These are phyloP conservation scores for Paulownia fortunei DNA, from an alignment of 257 asterid genomes.

Conservation along the genomic window DNA sequence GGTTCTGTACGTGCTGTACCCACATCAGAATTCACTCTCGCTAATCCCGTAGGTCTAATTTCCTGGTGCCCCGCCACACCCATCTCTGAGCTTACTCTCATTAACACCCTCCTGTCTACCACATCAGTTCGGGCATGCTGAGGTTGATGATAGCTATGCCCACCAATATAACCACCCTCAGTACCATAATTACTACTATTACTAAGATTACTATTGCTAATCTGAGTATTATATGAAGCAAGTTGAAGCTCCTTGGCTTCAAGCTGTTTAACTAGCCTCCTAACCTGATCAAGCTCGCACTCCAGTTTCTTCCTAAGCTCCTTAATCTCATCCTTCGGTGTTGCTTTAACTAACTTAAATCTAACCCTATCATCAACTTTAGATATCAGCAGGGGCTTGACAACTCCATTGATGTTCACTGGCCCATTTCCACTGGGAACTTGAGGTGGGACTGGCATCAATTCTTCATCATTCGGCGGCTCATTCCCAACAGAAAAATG, in stretches of 20 bases:
- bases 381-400: conserved; percentile 50
- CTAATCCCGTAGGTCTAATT: conserved; percentile 41
- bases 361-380: conserved; percentile 66
- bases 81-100: conserved; percentile 59
- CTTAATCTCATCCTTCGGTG: conserved; percentile 55
- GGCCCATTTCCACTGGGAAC: conserved; percentile 29
- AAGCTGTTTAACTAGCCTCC: conserved; percentile 50
- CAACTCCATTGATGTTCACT: conserved; percentile 30
- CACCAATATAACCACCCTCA: conserved; percentile 49
- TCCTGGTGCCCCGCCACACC: conserved; percentile 41
- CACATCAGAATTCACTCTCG: conserved; percentile 57
- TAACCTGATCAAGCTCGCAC: conserved; percentile 66
- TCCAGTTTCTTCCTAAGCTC: conserved; percentile 61
- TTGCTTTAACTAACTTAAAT: conserved; percentile 55
- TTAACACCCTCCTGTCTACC: conserved; percentile 49
- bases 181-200: conserved; percentile 43
- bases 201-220: conserved; percentile 40
- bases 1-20: conserved; percentile 57
- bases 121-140: conserved; percentile 39
- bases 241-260: conserved; percentile 68
- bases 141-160: conserved; percentile 43
- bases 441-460: conserved; percentile 8
- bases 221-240: conserved; percentile 43
- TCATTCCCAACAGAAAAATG: conserved; percentile 20
- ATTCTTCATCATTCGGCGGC: conserved; percentile 18